Conservation (phyloP, 352 stramenopile species). For the Globisporangium irregulare region DNA sequence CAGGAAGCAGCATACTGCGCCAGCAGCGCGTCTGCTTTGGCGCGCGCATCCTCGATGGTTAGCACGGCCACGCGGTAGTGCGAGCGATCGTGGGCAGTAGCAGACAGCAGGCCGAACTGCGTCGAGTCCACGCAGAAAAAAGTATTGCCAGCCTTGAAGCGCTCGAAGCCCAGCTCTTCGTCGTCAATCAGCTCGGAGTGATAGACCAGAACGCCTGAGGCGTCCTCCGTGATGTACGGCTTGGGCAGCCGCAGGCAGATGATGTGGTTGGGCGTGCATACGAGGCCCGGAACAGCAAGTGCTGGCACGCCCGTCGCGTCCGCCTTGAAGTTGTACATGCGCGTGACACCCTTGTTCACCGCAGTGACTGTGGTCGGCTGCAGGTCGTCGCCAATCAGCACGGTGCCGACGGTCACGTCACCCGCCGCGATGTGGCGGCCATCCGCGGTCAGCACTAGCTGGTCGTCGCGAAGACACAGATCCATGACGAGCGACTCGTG, state of each 20-base stretch:
- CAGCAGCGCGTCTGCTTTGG: slow-evolving; percentile 9
- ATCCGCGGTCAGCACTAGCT: slow-evolving; percentile 20
- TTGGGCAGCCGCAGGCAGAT: slow-evolving; percentile 14
- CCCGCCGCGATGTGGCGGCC: slow-evolving; percentile 11
- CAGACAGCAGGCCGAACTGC: background rate
- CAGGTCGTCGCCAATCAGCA: slow-evolving; percentile 14
- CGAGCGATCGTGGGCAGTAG: slow-evolving; percentile 5
- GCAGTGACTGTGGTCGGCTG: slow-evolving; percentile 14
- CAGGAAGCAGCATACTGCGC: slow-evolving; percentile 8
- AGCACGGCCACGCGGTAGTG: background rate
- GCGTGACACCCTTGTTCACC: slow-evolving; percentile 16
- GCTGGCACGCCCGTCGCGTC: slow-evolving; percentile 5
- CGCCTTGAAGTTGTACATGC: slow-evolving; percentile 14
- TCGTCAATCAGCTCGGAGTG: slow-evolving; percentile 8
- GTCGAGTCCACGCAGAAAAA: slow-evolving; percentile 8
- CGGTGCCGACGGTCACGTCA: slow-evolving; percentile 12
- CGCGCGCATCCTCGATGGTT: slow-evolving; percentile 8
- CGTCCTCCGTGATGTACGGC: slow-evolving; percentile 8
- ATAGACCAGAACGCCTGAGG: slow-evolving; percentile 10
- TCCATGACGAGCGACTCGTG: slow-evolving; percentile 99
- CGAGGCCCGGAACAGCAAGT: slow-evolving; percentile 1
- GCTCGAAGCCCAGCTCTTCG: slow-evolving; percentile 10
- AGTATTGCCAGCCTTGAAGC: slow-evolving; percentile 9
- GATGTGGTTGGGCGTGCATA: slow-evolving; percentile 15
- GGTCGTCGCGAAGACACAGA: slow-evolving; percentile 41